Evolutionary conservation across 495 filamentous ascomycete species (phyloP).

Genomic region (Echria macrotheca): DNA sequence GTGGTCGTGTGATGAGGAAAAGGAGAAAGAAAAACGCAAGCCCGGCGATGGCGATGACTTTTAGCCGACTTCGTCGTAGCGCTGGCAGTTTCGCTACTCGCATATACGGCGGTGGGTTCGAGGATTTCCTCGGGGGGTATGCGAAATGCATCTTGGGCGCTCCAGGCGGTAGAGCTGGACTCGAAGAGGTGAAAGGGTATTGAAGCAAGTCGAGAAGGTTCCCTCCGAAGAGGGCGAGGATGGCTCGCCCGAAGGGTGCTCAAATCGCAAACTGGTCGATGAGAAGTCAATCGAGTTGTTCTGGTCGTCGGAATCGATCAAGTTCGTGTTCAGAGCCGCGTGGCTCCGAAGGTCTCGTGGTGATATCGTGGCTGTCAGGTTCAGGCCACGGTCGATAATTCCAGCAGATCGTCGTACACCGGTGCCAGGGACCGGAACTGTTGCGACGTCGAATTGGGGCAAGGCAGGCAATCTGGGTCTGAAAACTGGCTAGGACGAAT

Average conservation of each 20-base stretch:
- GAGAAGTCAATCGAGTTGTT: neutral
- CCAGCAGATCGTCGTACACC: slow-evolving; percentile 12
- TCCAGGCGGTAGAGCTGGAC: no score
- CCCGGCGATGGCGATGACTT: slow-evolving; percentile 52
- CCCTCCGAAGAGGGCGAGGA: neutral
- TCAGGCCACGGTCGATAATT: neutral
- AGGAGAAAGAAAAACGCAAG: slow-evolving; percentile 55
- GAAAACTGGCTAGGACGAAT: no score
- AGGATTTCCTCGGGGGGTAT: slow-evolving; percentile 75
- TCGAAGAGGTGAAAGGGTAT: neutral
- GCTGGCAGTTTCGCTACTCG: slow-evolving; percentile 55
- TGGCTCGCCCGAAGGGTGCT: neutral
- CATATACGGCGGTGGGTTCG: slow-evolving; percentile 57
- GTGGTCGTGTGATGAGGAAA: slow-evolving; percentile 51
- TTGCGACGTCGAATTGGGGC: no score
- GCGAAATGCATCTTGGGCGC: slow-evolving; percentile 95
- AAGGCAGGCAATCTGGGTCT: no score
- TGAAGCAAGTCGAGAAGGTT: neutral
- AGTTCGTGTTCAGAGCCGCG: no score
- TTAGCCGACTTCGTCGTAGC: slow-evolving; percentile 63
- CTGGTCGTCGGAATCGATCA: neutral
- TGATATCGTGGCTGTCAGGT: slow-evolving; percentile 7
- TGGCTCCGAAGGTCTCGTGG: no score
- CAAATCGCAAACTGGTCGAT: neutral
- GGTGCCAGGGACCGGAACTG: no score